phyloP scores from a whole-genome alignment of 2,329 filamentous ascomycete genomes.

The Phialemonium atrogriseum region DNA sequence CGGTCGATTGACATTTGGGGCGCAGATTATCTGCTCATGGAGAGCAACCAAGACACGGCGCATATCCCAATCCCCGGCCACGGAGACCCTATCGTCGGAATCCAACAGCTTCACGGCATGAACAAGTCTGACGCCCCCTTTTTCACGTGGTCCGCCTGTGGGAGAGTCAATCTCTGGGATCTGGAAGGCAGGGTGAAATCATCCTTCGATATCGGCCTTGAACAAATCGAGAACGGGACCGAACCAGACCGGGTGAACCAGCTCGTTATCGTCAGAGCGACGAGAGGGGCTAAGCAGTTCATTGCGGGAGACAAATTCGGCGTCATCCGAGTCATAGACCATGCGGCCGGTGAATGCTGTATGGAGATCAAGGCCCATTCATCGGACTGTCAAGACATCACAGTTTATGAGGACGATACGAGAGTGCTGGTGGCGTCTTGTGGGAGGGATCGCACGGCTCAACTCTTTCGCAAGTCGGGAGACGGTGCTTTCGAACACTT shows the following conservation, averaged over 20 bases:
- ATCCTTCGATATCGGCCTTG: constrained; percentile 59
- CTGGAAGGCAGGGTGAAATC: constrained; percentile 59
- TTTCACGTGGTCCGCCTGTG: constrained; percentile 80
- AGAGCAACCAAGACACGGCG: constrained; percentile 26
- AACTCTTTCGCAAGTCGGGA: constrained; percentile 64
- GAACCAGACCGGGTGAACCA: constrained; percentile 50
- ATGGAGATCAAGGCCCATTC: constrained; percentile 79
- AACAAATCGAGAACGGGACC: constrained; percentile 44
- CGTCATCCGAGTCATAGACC: constrained; percentile 64
- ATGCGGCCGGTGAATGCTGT: constrained; percentile 49
- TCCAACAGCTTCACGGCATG: constrained; percentile 53
- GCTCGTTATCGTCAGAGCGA: constrained; percentile 50
- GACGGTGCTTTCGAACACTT: constrained; percentile 62
- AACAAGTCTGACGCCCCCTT: constrained; percentile 63
- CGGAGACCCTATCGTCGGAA: constrained; percentile 62
- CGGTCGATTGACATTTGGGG: constrained; percentile 66
- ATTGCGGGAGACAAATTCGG: constrained; percentile 82
- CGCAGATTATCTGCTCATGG: constrained; percentile 33
- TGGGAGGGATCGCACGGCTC: constrained; percentile 83
- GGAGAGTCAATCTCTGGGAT: constrained; percentile 77
- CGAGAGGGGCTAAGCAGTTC: constrained; percentile 55
- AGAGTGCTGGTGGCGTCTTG: constrained; percentile 69
- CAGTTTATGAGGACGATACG: constrained; percentile 55
- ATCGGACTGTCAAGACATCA: constrained; percentile 75
- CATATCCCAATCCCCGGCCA: constrained; percentile 53